Base-by-base conservation (phyloP, 2,329 filamentous ascomycete species). In the Fonsecaea pugnacius region DNA sequence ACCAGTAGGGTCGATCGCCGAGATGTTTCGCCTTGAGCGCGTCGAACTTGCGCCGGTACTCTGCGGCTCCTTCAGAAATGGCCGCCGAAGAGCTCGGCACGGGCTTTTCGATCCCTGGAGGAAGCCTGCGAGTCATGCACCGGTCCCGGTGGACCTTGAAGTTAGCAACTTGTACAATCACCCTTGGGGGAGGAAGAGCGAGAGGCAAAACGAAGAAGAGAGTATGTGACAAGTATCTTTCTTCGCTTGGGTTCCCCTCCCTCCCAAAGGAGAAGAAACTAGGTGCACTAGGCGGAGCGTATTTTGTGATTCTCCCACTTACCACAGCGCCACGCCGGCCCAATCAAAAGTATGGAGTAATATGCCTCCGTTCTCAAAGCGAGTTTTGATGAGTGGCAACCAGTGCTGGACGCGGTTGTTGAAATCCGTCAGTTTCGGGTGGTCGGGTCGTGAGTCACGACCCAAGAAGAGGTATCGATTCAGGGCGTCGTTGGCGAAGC, bases 321-420 rank as follows among this genome's bases (percentile, higher is more conserved):
- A 67, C 65, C 65, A 67, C 10, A 67, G n/a, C 8, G 65, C 65
- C 21, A 67, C 65, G 5, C 50, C 65, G 4, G 65, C 65, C 35
- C 43, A 67, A 36, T 67, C 59, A 14, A 36, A 59, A 5, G 54
- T 63, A 12, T 67, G 65, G 2, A 65, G 27, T 27, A 67, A 38
- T n/a, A 63, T 38, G 8, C 38, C 62, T 50, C 62, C 65, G 8
- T 24, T 50, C 30, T 67, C 59, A 16, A 60, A 56, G 5, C 65
- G 65, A n/a, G 18, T 36, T 16, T 27, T 43, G 4, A 65, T 60
- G 7, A 35, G 33, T 3, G 59, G 36, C 10, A 63, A 27, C 65
- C 65, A 67, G 38, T 62, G 58, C 40, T 60, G 27, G n/a, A 67
- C 43, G 4, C 55, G 52, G 12, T 36, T 16, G 24, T 65, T 55